A percentile compares a stretch with the other conserved stretches of the same genome.
phyloP scores from a whole-genome alignment of 768 basidiomycete genomes.

The Mycena alexandri region DNA sequence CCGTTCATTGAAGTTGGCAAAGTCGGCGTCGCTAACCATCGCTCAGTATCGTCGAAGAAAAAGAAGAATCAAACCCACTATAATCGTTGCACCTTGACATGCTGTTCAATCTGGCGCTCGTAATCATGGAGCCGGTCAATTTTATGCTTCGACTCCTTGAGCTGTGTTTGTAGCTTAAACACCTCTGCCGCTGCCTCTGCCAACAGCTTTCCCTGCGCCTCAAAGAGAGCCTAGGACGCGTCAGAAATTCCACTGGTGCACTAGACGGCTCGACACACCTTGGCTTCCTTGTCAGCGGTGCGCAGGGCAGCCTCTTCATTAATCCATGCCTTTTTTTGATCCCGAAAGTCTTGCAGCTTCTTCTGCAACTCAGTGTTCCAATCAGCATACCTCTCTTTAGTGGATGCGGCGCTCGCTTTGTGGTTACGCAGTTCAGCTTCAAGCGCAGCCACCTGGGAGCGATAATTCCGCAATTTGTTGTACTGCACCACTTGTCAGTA shows the following conservation, averaged over 20 bases:
- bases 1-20: slow-evolving; percentile 75
- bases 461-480: slow-evolving; percentile 85
- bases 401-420: slow-evolving; percentile 76
- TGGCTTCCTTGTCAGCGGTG: slow-evolving; percentile 76
- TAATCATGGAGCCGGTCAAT: slow-evolving; percentile 86
- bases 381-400: slow-evolving; percentile 84
- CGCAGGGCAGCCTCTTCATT: slow-evolving; percentile 77
- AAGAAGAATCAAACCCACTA: slow-evolving; percentile 66
- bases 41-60: neutral
- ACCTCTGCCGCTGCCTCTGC: slow-evolving; percentile 78
- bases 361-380: slow-evolving; percentile 88
- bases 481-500: slow-evolving; percentile 59
- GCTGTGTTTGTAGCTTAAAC: slow-evolving; percentile 79
- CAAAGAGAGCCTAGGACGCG: slow-evolving; percentile 67
- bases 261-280: slow-evolving; percentile 55
- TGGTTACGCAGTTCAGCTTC: slow-evolving; percentile 80
- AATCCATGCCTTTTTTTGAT: slow-evolving; percentile 85
- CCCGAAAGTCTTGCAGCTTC: slow-evolving; percentile 78
- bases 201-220: slow-evolving; percentile 76
- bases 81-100: slow-evolving; percentile 78
- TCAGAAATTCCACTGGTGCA: neutral
- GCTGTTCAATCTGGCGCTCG: slow-evolving; percentile 88
- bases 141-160: slow-evolving; percentile 85
- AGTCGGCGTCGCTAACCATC: slow-evolving; percentile 76
- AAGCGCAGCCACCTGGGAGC: slow-evolving; percentile 72